Evolutionary conservation across 2,329 filamentous ascomycete species (phyloP).

Genomic region (Aspergillus glaucus): DNA sequence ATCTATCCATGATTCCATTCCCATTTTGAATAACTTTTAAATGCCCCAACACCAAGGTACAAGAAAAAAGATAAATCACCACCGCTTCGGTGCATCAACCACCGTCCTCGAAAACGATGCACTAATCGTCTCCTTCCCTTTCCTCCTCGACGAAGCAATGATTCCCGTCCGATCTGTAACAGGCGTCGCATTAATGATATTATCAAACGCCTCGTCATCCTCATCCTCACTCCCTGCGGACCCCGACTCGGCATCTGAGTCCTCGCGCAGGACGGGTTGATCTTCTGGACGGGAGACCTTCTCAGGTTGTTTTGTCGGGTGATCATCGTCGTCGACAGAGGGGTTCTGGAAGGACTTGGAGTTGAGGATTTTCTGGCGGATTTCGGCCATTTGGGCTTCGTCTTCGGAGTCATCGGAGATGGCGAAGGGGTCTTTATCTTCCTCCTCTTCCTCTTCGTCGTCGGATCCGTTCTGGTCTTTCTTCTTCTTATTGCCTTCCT

Average conservation of each 20-base stretch:
- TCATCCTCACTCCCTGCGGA: constrained; percentile 63
- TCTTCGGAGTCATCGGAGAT: constrained; percentile 75
- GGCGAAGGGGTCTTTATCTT: constrained; percentile 61
- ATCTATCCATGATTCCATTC: no score
- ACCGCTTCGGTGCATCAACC: constrained; percentile 44
- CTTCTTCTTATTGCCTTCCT: constrained; percentile 39
- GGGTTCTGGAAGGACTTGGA: constrained; percentile 78
- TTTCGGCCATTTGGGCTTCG: constrained; percentile 87
- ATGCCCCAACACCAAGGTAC: no score
- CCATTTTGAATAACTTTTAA: no score
- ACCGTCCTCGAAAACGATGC: constrained; percentile 46
- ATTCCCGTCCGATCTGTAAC: constrained; percentile 81
- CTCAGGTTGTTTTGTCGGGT: constrained; percentile 52
- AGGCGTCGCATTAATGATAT: constrained; percentile 85
- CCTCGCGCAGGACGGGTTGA: constrained; percentile 40
- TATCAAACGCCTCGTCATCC: constrained; percentile 75
- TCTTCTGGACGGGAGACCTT: constrained; percentile 55
- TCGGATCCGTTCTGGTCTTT: constrained; percentile 28
- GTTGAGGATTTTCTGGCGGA: constrained; percentile 79
- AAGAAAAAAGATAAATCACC: constrained; percentile 18
- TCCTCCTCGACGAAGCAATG: constrained; percentile 53
- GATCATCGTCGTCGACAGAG: constrained; percentile 4
- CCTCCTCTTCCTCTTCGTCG: constrained; percentile 42
- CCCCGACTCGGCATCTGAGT: constrained; percentile 64
- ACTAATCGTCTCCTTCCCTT: constrained; percentile 43